Base-by-base conservation (phyloP, 2,329 filamentous ascomycete species). In the Torrubiella hemipterigena region DNA sequence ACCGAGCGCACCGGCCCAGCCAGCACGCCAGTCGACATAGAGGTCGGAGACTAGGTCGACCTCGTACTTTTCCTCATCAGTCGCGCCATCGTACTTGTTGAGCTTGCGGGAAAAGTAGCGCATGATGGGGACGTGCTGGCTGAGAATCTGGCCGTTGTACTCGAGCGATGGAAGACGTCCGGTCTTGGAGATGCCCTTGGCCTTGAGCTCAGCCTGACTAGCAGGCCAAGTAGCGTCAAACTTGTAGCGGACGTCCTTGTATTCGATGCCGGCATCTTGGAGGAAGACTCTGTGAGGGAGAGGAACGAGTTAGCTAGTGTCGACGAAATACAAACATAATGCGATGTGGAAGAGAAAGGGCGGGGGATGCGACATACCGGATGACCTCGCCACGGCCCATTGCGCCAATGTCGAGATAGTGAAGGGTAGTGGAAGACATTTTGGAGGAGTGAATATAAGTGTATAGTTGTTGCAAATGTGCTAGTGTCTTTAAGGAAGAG, bases 11-110 rank as follows among this genome's bases (percentile, higher is more conserved):
- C 12, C 14, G 24, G 14, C 9, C 12, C 14, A 8, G 42, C 51
- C 43, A 37, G 57, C 56, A 26, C 56, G 46, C 56, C 56, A 58
- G 24, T 59, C 56, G 7, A 52, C 45, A 18, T 59, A 59, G 9
- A 58, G 36, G 19, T 59, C 56, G 2, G 54, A 35, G 1, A 58
- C 52, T 2, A 47, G 42, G 34, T 59, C 56, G 1, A 58, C 46
- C 3, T 50, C 13, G 23, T 51, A 58, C 33, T 57, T 58, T 15
- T 59, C 56, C 3, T 42, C 37, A 24, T 40, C 55, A 3, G 53
- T 52, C 3, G 47, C 43, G 7, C 56, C 56, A 13, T 59, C 55
- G 15, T 59, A 59, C 4, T 28, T 30, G 8, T 48, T 50, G 1
- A 55, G 43, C 1, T 56, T 50, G 3, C 54, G 45, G 2, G 55